These are phyloP conservation scores for Plasmodium relictum DNA, from an alignment of 169 alveolate genomes.

Conservation along the genomic window DNA sequence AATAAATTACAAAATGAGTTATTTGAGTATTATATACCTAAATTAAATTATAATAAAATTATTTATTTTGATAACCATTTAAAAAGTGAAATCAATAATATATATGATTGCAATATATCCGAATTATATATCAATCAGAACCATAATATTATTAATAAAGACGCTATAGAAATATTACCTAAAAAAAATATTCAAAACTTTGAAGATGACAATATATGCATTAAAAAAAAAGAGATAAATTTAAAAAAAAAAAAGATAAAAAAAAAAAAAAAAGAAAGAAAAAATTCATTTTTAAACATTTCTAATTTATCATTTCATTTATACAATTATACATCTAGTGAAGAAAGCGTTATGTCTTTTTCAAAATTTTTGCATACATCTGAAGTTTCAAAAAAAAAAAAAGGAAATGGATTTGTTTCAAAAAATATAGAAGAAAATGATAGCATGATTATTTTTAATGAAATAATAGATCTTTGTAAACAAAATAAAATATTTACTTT, in stretches of 20 bases:
- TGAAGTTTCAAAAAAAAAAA: constrained; percentile 16
- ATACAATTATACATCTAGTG: constrained; percentile 23
- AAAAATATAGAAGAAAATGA: constrained; percentile 8
- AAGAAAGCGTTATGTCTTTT: constrained; percentile 21
- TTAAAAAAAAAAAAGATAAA: not conserved
- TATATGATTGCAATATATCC: constrained; percentile 3
- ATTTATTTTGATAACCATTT: not conserved
- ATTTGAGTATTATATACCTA: constrained; percentile 27
- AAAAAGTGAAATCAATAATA: not conserved
- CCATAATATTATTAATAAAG: not conserved
- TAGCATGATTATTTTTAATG: constrained; percentile 25
- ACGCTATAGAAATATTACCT: no score
- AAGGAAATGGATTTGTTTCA: not conserved
- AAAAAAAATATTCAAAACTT: no score
- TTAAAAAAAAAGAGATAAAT: not conserved
- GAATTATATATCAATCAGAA: not conserved
- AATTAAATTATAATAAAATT: not conserved
- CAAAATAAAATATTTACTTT: constrained; percentile 44
- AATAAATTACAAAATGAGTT: not conserved
- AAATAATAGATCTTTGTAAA: constrained; percentile 32
- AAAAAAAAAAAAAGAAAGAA: constrained; percentile 1
- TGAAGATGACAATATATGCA: no score
- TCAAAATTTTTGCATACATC: constrained; percentile 45
- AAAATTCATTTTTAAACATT: not conserved
- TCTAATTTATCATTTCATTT: not conserved